phyloP scores from a whole-genome alignment of 768 basidiomycete species.

The Leccinum obscurum region DNA sequence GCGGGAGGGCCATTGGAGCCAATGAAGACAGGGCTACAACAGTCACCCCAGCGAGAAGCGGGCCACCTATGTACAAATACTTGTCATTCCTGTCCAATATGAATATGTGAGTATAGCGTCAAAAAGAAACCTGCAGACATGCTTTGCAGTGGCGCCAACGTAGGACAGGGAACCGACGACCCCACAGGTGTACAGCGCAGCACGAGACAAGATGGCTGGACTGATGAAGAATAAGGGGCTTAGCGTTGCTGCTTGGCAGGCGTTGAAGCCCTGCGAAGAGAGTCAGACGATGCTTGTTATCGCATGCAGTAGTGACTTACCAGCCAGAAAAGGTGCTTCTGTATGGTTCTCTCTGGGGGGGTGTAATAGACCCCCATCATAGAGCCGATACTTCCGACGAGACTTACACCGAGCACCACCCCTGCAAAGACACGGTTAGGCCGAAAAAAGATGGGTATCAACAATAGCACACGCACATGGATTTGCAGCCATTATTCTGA shows the following conservation, averaged over 20 bases:
- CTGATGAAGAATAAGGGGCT: slow-evolving; percentile 88
- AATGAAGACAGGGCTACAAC: slow-evolving; percentile 86
- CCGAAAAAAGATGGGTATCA: not conserved
- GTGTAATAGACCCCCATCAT: slow-evolving; percentile 86
- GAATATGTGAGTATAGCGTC: slow-evolving; percentile 1
- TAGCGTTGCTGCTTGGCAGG: slow-evolving; percentile 81
- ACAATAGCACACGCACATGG: slow-evolving; percentile 53
- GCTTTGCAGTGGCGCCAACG: slow-evolving; percentile 86
- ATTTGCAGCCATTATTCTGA: slow-evolving; percentile 79
- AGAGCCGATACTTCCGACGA: slow-evolving; percentile 75
- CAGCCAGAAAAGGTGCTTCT: slow-evolving; percentile 83
- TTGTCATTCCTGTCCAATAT: slow-evolving; percentile 58
- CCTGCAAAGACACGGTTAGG: slow-evolving; percentile 40
- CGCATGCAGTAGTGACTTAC: slow-evolving; percentile 38
- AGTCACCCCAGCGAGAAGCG: slow-evolving; percentile 84
- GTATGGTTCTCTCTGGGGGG: slow-evolving; percentile 69
- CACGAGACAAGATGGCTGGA: slow-evolving; percentile 82
- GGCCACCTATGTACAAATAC: slow-evolving; percentile 84
- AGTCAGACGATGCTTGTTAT: slow-evolving; percentile 3
- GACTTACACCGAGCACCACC: slow-evolving; percentile 80
- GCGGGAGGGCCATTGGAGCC: slow-evolving; percentile 86
- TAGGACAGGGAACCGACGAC: slow-evolving; percentile 86
- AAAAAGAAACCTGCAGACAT: slow-evolving; percentile 16
- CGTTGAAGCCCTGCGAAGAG: slow-evolving; percentile 68
- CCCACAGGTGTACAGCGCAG: slow-evolving; percentile 85